A percentile compares a stretch with the other conserved stretches of the same genome.
Evolutionary conservation across 2,329 filamentous ascomycete genomes (phyloP).

Genomic region (Elsinoe ampelina): DNA sequence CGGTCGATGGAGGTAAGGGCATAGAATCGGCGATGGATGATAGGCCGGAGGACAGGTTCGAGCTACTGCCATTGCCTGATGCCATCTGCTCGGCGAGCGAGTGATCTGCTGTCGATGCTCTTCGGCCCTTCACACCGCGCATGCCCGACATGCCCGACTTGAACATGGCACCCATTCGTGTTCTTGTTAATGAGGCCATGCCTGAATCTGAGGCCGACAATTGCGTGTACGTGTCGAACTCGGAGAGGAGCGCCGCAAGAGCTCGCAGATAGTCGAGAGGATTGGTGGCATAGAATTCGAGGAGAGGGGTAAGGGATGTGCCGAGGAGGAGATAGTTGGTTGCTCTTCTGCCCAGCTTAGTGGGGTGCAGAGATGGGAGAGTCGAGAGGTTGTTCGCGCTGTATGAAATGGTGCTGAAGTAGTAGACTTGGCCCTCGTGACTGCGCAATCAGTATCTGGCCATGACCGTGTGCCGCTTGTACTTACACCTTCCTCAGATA

Average conservation of each 20-base stretch:
- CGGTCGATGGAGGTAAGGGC: conserved; percentile 41
- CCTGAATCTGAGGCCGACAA: conserved; percentile 63
- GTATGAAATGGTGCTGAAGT: conserved; percentile 96
- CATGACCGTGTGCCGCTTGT: not conserved
- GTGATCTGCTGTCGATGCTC: conserved; percentile 52
- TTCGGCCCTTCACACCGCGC: conserved; percentile 29
- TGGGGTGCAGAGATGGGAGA: conserved; percentile 76
- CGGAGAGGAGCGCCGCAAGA: conserved; percentile 72
- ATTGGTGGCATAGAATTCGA: conserved; percentile 75
- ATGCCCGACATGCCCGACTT: conserved; percentile 33
- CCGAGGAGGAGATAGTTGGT: conserved; percentile 91
- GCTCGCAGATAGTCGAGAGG: conserved; percentile 79
- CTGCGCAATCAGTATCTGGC: conserved; percentile 37
- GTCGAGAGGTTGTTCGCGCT: conserved; percentile 68
- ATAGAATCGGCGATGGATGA: conserved; percentile 14
- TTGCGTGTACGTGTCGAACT: conserved; percentile 91
- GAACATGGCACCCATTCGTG: conserved; percentile 54
- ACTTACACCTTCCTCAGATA: conserved; percentile 86
- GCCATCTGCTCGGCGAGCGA: conserved; percentile 39
- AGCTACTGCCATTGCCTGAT: conserved; percentile 14
- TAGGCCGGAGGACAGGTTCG: conserved; percentile 13
- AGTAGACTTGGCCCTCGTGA: conserved; percentile 89
- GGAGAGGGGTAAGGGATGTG: conserved; percentile 77
- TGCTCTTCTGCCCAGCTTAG: conserved; percentile 78
- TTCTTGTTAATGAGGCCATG: conserved; percentile 61